A percentile compares a stretch with the other conserved stretches of the same genome.
Evolutionary conservation across 495 filamentous ascomycete species (phyloP).

Genomic region (Aspergillus incahuasiensis): DNA sequence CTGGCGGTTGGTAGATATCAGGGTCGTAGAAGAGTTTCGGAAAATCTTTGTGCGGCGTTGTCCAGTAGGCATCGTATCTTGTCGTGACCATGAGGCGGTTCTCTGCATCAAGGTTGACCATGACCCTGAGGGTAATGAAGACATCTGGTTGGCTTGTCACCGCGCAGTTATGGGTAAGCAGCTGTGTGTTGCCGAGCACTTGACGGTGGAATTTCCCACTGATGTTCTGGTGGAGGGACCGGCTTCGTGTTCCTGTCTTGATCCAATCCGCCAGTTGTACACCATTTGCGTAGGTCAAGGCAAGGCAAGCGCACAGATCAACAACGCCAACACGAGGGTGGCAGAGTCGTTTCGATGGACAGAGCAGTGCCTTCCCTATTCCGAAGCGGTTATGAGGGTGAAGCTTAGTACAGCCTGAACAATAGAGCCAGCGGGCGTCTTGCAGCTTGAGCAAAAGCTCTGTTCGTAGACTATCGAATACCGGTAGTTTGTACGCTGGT

Average conservation of each 20-base stretch:
- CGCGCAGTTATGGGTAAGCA: slow-evolving; percentile 4
- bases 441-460: slow-evolving; percentile 10
- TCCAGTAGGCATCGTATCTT: neutral
- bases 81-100: neutral
- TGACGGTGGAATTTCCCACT: neutral
- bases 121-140: neutral
- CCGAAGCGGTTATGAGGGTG: slow-evolving; percentile 1
- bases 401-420: slow-evolving; percentile 9
- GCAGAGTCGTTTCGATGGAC: neutral
- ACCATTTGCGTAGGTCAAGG: slow-evolving; percentile 8
- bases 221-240: neutral
- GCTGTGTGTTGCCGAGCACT: neutral
- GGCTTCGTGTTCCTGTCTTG: neutral
- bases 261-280: neutral
- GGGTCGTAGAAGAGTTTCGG: neutral
- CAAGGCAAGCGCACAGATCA: slow-evolving; percentile 20
- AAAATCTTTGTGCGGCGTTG: neutral
- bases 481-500: neutral
- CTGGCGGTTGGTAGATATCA: neutral
- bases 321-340: slow-evolving; percentile 15
- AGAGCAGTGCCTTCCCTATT: no score
- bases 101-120: neutral
- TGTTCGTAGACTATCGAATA: neutral
- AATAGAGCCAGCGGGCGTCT: slow-evolving; percentile 9
- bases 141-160: neutral